Evolutionary conservation across 768 basidiomycete genomes (phyloP).

Genomic region (Boletellus ananas): DNA sequence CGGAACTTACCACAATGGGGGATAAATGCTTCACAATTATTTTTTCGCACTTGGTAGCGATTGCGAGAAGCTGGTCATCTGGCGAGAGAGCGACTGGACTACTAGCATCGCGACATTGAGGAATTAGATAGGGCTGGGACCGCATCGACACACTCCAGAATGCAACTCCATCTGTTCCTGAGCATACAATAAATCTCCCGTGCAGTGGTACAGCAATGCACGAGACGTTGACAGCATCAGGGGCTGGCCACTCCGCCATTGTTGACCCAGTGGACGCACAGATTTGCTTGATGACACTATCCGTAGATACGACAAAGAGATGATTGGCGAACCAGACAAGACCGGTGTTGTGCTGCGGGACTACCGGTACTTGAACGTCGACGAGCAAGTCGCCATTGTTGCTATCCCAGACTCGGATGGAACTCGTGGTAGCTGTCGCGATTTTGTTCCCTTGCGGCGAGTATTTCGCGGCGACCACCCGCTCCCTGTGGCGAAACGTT

Average conservation of each 20-base stretch:
- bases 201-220: slow-evolving; percentile 4
- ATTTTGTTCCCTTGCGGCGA: neutral
- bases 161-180: neutral
- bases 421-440: neutral
- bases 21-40: neutral
- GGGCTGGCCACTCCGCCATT: neutral
- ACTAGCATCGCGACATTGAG: neutral
- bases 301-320: neutral
- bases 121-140: neutral
- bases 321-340: neutral
- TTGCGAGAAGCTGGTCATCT: neutral
- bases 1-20: neutral
- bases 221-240: neutral
- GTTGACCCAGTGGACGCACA: neutral
- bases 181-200: neutral
- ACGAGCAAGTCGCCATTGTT: neutral
- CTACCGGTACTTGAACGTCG: neutral
- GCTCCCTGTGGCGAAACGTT: neutral
- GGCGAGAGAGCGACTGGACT: neutral
- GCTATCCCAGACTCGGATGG: too few species aligned
- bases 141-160: slow-evolving; percentile 2
- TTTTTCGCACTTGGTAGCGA: neutral
- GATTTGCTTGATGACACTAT: neutral
- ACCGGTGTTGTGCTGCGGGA: neutral
- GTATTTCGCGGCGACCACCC: neutral